Conservation (phyloP, 2,329 filamentous ascomycete genomes). For the Taxawa tesnikishii region DNA sequence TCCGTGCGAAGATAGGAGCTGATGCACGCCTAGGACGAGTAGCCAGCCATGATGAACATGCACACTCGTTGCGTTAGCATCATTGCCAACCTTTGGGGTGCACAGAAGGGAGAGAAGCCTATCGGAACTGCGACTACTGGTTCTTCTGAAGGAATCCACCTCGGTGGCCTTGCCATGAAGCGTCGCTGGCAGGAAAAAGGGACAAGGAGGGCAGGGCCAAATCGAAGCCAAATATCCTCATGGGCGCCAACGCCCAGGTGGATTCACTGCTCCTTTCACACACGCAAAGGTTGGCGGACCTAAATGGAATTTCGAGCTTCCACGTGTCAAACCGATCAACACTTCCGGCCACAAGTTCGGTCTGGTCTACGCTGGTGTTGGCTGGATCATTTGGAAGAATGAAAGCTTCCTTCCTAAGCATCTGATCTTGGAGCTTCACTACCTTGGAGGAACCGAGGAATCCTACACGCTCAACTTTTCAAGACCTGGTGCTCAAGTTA, state of each 20-base stretch:
- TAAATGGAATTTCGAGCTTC: conserved; percentile 53
- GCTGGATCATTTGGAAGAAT: conserved; percentile 60
- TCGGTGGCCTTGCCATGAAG: conserved; percentile 63
- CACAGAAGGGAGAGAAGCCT: conserved; percentile 48
- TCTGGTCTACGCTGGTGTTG: conserved; percentile 54
- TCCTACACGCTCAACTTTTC: conserved; percentile 64
- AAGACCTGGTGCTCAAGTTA: conserved; percentile 55
- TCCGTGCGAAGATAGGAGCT: too few species aligned
- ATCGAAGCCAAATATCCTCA: conserved; percentile 57
- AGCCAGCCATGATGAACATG: conserved; percentile 39
- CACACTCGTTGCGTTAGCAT: conserved; percentile 58
- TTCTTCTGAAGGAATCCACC: conserved; percentile 58
- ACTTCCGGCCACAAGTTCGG: conserved; percentile 50
- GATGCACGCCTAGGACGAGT: conserved; percentile 39
- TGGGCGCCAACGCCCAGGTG: conserved; percentile 65
- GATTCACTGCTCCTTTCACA: conserved; percentile 51
- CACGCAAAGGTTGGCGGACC: conserved; percentile 40
- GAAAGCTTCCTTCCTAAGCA: conserved; percentile 53
- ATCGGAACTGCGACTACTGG: conserved; percentile 60
- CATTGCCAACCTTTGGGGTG: conserved; percentile 54
- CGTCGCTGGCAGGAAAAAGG: conserved; percentile 57
- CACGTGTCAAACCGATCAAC: conserved; percentile 56
- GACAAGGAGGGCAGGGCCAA: conserved; percentile 49
- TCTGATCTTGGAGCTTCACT: conserved; percentile 58
- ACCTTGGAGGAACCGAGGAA: conserved; percentile 59